Conservation (phyloP, 2,329 filamentous ascomycete species). For the Epichloe festucae region DNA sequence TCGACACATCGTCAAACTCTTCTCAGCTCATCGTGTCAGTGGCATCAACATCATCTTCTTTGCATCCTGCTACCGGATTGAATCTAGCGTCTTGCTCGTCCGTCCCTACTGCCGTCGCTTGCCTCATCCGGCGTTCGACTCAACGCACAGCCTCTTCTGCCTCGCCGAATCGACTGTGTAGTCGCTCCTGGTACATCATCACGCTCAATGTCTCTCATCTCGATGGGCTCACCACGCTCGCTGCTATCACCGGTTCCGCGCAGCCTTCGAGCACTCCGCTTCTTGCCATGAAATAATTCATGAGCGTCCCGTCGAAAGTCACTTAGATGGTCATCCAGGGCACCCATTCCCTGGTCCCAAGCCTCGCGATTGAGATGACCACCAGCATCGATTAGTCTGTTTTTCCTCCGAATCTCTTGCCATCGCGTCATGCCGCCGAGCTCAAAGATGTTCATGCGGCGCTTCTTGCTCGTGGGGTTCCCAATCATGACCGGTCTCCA, state of each 20-base stretch:
- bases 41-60: background rate
- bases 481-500: conserved; percentile 62
- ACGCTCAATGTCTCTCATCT: conserved; percentile 15
- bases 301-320: conserved; percentile 21
- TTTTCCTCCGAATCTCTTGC: conserved; percentile 56
- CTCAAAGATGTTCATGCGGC: conserved; percentile 60
- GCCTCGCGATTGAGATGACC: conserved; percentile 24
- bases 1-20: background rate
- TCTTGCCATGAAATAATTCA: conserved; percentile 16
- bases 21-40: background rate
- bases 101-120: conserved; percentile 6
- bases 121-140: conserved; percentile 25
- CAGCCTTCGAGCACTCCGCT: conserved; percentile 11
- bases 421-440: conserved; percentile 55
- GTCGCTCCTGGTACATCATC: background rate
- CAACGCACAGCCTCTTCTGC: conserved; percentile 24
- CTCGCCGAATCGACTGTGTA: conserved; percentile 8
- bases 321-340: conserved; percentile 24
- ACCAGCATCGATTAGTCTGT: conserved; percentile 39
- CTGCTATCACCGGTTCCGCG: conserved; percentile 18
- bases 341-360: conserved; percentile 22
- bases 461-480: conserved; percentile 54
- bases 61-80: background rate
- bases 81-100: background rate
- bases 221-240: conserved; percentile 16